Base-by-base conservation (phyloP, 2,329 filamentous ascomycete species). In the Fusarium sp. region DNA sequence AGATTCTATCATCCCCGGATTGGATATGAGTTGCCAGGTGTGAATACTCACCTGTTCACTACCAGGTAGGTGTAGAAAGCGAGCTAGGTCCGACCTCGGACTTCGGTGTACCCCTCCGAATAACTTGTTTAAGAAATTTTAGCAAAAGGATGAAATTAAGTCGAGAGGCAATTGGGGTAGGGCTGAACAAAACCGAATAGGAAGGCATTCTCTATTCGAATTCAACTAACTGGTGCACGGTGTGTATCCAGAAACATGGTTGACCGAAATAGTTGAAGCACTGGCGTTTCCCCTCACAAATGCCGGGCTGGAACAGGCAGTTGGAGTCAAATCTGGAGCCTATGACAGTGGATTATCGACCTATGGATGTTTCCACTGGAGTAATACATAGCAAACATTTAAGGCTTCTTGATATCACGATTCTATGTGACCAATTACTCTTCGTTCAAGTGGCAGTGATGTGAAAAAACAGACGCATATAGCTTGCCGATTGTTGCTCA, bases 41-140 rank as follows among this genome's bases (percentile, higher is more conserved):
- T 66, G 53, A 75, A 47, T 60, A 65, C 59, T 56, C 60, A 64
- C 62, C 16, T 54, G 49, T 53, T 60, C 47, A 47, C 23, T 32
- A 60, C 50, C 19, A 28, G 18, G 33, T 32, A 21, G 50, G 32
- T 21, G 33, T n/a, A 38, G 49, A 71, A 46, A 59, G 62, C 65
- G 69, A 75, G 60, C 66, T 67, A 70, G 68, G 60, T 77, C 76
- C 75, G 75, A 75, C 67, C 63, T 78, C 74, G 76, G 76, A 67
- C 67, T 76, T 74, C 75, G 69, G 73, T 75, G 69, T 74, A 63
- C 62, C 72, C 71, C 68, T 69, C 75, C 62, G 61, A 66, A 43
- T 50, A 56, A 60, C 64, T 61, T 64, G 50, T 54, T 57, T 53
- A 49, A n/a, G 40, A 58, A 53, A 32, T 59, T 59, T 53, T 60